Base-by-base conservation (phyloP, 768 basidiomycete species). In the Neoboletus subvelutipes region DNA sequence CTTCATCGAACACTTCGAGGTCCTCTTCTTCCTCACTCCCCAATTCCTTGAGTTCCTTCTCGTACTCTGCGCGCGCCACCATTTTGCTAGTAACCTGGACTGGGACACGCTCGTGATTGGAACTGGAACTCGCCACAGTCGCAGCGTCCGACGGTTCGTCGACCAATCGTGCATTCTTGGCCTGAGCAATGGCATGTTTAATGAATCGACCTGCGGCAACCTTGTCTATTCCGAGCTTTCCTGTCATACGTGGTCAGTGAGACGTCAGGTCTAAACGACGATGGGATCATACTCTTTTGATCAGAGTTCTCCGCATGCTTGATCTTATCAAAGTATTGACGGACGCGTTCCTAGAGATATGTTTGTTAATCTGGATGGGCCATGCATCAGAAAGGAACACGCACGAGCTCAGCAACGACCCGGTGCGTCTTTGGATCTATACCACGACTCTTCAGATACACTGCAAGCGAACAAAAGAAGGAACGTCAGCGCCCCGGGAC, bases 321-420 rank as follows among this genome's bases (percentile, higher is more conserved):
- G 52, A 94, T 88, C 67, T 94, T 94, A 59, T 84, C 83, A 74
- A 94, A 94, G 72, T 94, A 94, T 59, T 84, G 78, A 29, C 83
- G 81, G 12, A 94, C 79, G 65, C 91, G 81, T 60, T 88, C 86
- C 91, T 91, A 59, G 10, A 34, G 3, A 12, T 17, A 24, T 20
- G 34, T 50, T 52, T 31, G 20, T 20, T 42, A 1, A 48, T 20
- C 10, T 26, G 36, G 15, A 3, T 34, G 20, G 3, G 6, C 1
- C 1, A 24, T 28, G 34, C 15, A 20, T 37, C 10, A 3, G 12
- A 43, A 26, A n/a, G 46, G 52, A 40, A 18, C 9, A 61, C 70
- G 46, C 20, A 73, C 71, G 50, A 72, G 63, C 68, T 94, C 91
- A n/a, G 77, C 70, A 28, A 92, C 73, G 52, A 93, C 87, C 10